These are phyloP conservation scores for Pisolithus microcarpus DNA, from an alignment of 768 basidiomycete species.

Conservation along the genomic window DNA sequence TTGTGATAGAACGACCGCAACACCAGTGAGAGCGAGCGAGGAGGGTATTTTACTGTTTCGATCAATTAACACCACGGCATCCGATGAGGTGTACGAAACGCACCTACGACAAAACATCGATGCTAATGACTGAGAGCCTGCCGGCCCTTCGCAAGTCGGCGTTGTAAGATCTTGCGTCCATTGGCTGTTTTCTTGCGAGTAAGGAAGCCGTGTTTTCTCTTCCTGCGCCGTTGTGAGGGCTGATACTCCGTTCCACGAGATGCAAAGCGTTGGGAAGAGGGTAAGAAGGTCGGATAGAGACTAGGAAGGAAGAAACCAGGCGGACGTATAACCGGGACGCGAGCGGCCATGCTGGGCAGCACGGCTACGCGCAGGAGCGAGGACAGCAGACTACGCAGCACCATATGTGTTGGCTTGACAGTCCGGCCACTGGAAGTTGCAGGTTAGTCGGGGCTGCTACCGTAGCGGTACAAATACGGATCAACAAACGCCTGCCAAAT, in stretches of 20 bases:
- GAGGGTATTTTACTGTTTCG: too few relatives aligned
- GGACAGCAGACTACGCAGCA: too few relatives aligned
- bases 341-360: not conserved
- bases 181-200: conserved; percentile 59
- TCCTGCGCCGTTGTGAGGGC: conserved; percentile 89
- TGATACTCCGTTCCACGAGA: conserved; percentile 89
- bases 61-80: not conserved
- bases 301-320: conserved; percentile 7
- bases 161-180: conserved; percentile 65
- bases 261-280: conserved; percentile 41
- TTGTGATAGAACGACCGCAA: too few relatives aligned
- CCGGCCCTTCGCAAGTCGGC: conserved; percentile 70
- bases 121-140: conserved; percentile 71
- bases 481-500: not conserved
- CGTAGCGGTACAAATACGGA: not conserved
- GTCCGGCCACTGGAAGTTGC: too few relatives aligned
- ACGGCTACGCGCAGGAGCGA: too few relatives aligned
- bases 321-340: not conserved
- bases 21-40: too few relatives aligned
- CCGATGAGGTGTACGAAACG: too few relatives aligned
- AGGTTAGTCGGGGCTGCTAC: too few relatives aligned
- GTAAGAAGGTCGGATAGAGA: conserved; percentile 12
- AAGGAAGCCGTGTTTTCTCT: conserved; percentile 89
- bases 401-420: too few relatives aligned
- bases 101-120: not conserved